phyloP scores from a whole-genome alignment of 2,329 filamentous ascomycete species.

The Fusarium virguliforme region DNA sequence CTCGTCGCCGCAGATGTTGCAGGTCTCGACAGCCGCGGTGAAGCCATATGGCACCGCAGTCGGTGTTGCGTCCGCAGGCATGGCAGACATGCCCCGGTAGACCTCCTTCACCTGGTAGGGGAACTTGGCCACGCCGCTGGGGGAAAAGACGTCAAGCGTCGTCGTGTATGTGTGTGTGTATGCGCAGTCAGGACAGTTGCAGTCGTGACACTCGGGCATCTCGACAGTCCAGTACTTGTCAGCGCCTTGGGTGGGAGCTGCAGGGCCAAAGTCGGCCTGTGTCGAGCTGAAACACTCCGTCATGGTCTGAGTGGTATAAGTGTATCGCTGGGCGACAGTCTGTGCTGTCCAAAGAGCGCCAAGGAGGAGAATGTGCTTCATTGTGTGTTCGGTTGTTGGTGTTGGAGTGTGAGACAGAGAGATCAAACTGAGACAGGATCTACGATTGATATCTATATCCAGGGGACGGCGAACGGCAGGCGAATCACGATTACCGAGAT shows the following conservation, averaged over 20 bases:
- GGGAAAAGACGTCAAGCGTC: slow-evolving; percentile 46
- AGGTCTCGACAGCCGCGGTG: slow-evolving; percentile 40
- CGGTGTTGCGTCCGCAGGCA: slow-evolving; percentile 38
- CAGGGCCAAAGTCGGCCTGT: slow-evolving; percentile 45
- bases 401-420: slow-evolving; percentile 29
- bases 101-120: slow-evolving; percentile 48
- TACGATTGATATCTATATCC: slow-evolving; percentile 42
- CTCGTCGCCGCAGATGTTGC: slow-evolving; percentile 44
- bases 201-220: slow-evolving; percentile 49
- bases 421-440: slow-evolving; percentile 42
- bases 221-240: slow-evolving; percentile 46
- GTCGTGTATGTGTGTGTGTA: slow-evolving; percentile 49
- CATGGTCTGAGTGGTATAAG: slow-evolving; percentile 47
- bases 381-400: slow-evolving; percentile 22
- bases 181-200: slow-evolving; percentile 41
- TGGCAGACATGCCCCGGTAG: slow-evolving; percentile 49
- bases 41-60: slow-evolving; percentile 48
- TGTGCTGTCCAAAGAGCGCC: slow-evolving; percentile 28
- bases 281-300: slow-evolving; percentile 49
- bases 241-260: slow-evolving; percentile 43
- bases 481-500: slow-evolving; percentile 32
- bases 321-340: slow-evolving; percentile 45
- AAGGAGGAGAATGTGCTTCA: slow-evolving; percentile 40
- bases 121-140: slow-evolving; percentile 38
- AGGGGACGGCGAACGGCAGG: slow-evolving; percentile 11